These are phyloP conservation scores for Fusarium siculi DNA, from an alignment of 2,329 filamentous ascomycete species.

Conservation along the genomic window DNA sequence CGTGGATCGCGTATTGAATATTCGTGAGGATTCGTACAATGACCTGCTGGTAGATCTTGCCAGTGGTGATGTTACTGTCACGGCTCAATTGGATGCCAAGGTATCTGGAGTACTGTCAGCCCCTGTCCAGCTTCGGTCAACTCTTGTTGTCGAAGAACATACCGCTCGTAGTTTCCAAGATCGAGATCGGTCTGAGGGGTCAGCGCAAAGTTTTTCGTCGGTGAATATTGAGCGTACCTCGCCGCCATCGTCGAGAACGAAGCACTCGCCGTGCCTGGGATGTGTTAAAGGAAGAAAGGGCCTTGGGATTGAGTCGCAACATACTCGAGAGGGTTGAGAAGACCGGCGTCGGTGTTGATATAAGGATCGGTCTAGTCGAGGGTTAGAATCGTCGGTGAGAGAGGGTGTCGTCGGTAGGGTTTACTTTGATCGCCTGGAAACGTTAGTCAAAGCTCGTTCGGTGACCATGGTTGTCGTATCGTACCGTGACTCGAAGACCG, in stretches of 20 bases:
- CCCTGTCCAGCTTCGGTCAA: not conserved
- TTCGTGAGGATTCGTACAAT: slow-evolving; percentile 65
- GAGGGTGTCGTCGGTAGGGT: not conserved
- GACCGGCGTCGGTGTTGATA: slow-evolving; percentile 53
- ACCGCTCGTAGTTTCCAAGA: slow-evolving; percentile 67
- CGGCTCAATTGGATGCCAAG: slow-evolving; percentile 82
- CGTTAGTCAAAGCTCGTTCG: slow-evolving; percentile 5
- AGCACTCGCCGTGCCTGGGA: slow-evolving; percentile 85
- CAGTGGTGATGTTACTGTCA: slow-evolving; percentile 97
- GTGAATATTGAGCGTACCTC: slow-evolving; percentile 18
- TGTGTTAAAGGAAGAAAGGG: slow-evolving; percentile 1
- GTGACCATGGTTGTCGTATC: not conserved
- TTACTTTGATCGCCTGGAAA: slow-evolving; percentile 37
- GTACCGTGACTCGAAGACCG: slow-evolving; percentile 75
- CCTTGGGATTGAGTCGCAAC: slow-evolving; percentile 3
- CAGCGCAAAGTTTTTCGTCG: not conserved
- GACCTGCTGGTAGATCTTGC: slow-evolving; percentile 93
- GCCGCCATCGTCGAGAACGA: slow-evolving; percentile 79
- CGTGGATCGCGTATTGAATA: not conserved
- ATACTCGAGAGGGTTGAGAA: slow-evolving; percentile 48
- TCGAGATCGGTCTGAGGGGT: slow-evolving; percentile 59
- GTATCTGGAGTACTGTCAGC: slow-evolving; percentile 57
- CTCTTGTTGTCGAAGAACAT: not conserved
- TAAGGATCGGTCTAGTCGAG: slow-evolving; percentile 62
- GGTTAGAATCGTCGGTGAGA: not conserved